Base-by-base conservation (phyloP, 768 basidiomycete species). In the Boletellus ananas region DNA sequence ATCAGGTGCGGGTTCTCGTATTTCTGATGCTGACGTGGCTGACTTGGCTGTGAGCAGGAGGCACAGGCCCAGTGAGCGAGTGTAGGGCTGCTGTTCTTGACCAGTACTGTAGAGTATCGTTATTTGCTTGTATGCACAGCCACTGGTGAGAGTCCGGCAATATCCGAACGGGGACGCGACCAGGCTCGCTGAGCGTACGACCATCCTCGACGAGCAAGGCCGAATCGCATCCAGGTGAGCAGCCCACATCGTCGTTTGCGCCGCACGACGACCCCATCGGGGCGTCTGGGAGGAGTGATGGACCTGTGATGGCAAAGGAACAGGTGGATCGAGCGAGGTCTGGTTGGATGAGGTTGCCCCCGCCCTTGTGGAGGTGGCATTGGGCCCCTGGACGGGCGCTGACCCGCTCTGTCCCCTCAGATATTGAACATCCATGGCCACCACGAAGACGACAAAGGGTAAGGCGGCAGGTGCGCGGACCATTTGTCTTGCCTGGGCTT, bases 361-460 rank as follows among this genome's bases (percentile, higher is more conserved):
- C 6, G 21, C 23, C 23, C 17, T 23, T 33, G 14, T 8, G 47
- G 38, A 31, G 33, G 33, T 27, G 40, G 20, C 23, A 8, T 29
- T 10, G 34, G 13, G 0, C n/a, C 8, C 12, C 20, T 6, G n/a
- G n/a, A 33, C 6, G 45, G 18, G 20, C 51, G 39, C 52, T 64
- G 18, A 57, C 35, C n/a, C 12, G 7, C 7, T 16, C 43, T 17
- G 25, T 12, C 16, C 8, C 37, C 9, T 17, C 37, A 65, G 60
- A 58, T 57, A 34, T 14, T 31, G 18, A 37, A 53, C 36, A 34
- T 49, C n/a, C 71, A 87, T 87, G 85, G 81, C 85, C 71, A 74
- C 80, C 47, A 80, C 84, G 55, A 87, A 87, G 74, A 73, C 78
- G 44, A 64, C 77, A 53, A 88, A 87, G 74, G 76, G 78, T 63